Percentiles rank a stretch among this genome's conserved stretches.
Evolutionary conservation across 2,329 filamentous ascomycete genomes (phyloP).

Genomic region (Thyridium curvatum): DNA sequence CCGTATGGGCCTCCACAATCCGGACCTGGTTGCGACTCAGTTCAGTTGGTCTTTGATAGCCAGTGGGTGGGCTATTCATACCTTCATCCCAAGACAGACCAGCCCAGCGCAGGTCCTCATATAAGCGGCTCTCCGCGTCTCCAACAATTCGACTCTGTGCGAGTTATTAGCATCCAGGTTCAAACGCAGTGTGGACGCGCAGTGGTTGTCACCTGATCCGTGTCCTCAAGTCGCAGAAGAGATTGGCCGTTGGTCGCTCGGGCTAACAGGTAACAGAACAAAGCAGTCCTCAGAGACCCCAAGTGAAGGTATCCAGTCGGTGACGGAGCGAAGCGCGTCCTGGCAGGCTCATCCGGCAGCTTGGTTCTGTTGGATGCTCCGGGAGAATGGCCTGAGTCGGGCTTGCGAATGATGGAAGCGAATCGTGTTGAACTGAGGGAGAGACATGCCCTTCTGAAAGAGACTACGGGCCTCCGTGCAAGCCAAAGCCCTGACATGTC

Average conservation of each 20-base stretch:
- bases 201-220: slow-evolving; percentile 63
- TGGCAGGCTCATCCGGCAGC: slow-evolving; percentile 52
- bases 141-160: slow-evolving; percentile 69
- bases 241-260: slow-evolving; percentile 86
- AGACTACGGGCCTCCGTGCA: too few relatives aligned
- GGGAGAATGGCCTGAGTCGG: slow-evolving; percentile 3
- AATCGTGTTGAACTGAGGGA: background rate
- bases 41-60: too few relatives aligned
- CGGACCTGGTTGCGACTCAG: slow-evolving; percentile 50
- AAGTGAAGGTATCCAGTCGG: slow-evolving; percentile 92
- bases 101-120: slow-evolving; percentile 79
- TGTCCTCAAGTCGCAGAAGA: slow-evolving; percentile 87
- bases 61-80: too few relatives aligned
- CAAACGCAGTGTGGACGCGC: background rate
- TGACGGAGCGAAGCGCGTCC: slow-evolving; percentile 90
- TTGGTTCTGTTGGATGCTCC: slow-evolving; percentile 9
- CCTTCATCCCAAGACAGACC: slow-evolving; percentile 92
- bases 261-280: slow-evolving; percentile 95
- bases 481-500: too few relatives aligned
- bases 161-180: slow-evolving; percentile 5
- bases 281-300: slow-evolving; percentile 81
- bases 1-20: slow-evolving; percentile 74
- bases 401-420: too few relatives aligned
- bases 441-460: background rate
- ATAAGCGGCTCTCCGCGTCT: slow-evolving; percentile 72